A percentile compares a stretch with the other conserved stretches of the same genome.
Evolutionary conservation across 176 grass and related monocot species (phyloP).

Genomic region (Aegilops longissima): DNA sequence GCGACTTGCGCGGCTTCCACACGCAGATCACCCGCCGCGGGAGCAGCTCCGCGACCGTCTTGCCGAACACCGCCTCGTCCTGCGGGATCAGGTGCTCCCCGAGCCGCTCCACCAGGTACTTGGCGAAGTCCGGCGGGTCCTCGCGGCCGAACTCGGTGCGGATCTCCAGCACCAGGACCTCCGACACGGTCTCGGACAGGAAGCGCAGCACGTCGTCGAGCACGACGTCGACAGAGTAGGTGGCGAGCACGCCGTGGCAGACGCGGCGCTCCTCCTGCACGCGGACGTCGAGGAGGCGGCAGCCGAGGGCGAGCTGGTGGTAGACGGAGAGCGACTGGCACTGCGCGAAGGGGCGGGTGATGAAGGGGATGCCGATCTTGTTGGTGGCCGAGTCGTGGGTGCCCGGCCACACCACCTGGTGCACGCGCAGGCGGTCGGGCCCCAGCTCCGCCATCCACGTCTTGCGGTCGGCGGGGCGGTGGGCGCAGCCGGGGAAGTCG

Average conservation of each 20-base stretch:
- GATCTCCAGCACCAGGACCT: slow-evolving; percentile 79
- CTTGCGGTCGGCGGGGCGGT: slow-evolving; percentile 57
- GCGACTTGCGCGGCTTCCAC: slow-evolving; percentile 84
- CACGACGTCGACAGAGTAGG: slow-evolving; percentile 77
- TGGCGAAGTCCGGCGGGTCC: slow-evolving; percentile 89
- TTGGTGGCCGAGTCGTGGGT: slow-evolving; percentile 96
- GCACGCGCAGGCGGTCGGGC: slow-evolving; percentile 38
- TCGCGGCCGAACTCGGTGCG: slow-evolving; percentile 91
- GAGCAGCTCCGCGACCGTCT: slow-evolving; percentile 69
- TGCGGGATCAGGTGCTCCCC: slow-evolving; percentile 72
- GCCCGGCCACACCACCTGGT: slow-evolving; percentile 90
- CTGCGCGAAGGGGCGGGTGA: slow-evolving; percentile 89
- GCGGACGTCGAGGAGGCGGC: slow-evolving; percentile 82
- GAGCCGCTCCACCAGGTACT: slow-evolving; percentile 69
- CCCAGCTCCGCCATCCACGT: slow-evolving; percentile 75
- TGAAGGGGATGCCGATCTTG: slow-evolving; percentile 75
- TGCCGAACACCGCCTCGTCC: slow-evolving; percentile 74
- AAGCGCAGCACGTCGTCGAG: slow-evolving; percentile 59
- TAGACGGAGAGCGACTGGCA: slow-evolving; percentile 85
- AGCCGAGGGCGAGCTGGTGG: slow-evolving; percentile 62
- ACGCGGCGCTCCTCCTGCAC: slow-evolving; percentile 75
- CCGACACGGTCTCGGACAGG: slow-evolving; percentile 53
- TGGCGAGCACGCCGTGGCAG: slow-evolving; percentile 82
- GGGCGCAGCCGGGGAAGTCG: slow-evolving; percentile 62
- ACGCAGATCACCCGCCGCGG: slow-evolving; percentile 78